Evolutionary conservation across 768 basidiomycete genomes (phyloP).

Genomic region (Cystobasidium onofrii): DNA sequence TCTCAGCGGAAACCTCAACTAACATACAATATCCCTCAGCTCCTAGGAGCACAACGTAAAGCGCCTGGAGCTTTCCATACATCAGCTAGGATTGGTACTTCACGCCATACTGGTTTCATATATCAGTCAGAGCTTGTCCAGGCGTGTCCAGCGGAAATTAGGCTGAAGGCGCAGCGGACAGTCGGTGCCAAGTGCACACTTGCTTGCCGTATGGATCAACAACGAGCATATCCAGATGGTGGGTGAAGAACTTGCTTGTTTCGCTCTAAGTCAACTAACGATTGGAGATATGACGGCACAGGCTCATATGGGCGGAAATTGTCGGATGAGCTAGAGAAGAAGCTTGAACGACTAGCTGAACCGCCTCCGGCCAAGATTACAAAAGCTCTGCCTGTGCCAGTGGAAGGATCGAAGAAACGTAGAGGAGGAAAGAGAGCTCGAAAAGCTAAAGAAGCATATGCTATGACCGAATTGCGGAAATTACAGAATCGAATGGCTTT

Average conservation of each 20-base stretch:
- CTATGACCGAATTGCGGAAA: constrained; percentile 91
- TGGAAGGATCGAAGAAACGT: constrained; percentile 81
- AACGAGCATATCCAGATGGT: constrained; percentile 66
- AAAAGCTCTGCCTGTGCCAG: constrained; percentile 87
- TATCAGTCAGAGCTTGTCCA: constrained; percentile 86
- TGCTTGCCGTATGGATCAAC: constrained; percentile 89
- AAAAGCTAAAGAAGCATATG: constrained; percentile 97
- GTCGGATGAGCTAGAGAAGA: constrained; percentile 82
- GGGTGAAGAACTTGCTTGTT: too few species aligned
- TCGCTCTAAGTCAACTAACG: too few species aligned
- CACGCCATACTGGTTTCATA: constrained; percentile 90
- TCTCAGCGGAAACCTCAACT: background rate
- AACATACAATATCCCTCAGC: constrained; percentile 50
- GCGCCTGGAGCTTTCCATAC: constrained; percentile 87
- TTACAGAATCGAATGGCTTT: constrained; percentile 94
- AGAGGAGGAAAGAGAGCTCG: constrained; percentile 95
- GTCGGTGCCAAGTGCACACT: constrained; percentile 84
- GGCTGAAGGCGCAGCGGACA: constrained; percentile 83
- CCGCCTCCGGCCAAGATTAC: constrained; percentile 88
- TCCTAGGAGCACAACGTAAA: constrained; percentile 88
- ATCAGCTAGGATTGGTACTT: constrained; percentile 55
- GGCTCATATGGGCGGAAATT: constrained; percentile 66
- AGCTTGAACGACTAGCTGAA: constrained; percentile 80
- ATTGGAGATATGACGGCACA: too few species aligned
- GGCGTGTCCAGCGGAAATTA: constrained; percentile 76